Percentiles rank a stretch among this genome's conserved stretches.
phyloP scores from a whole-genome alignment of 129 eudicot genomes.

The Flaveria trinervia region DNA sequence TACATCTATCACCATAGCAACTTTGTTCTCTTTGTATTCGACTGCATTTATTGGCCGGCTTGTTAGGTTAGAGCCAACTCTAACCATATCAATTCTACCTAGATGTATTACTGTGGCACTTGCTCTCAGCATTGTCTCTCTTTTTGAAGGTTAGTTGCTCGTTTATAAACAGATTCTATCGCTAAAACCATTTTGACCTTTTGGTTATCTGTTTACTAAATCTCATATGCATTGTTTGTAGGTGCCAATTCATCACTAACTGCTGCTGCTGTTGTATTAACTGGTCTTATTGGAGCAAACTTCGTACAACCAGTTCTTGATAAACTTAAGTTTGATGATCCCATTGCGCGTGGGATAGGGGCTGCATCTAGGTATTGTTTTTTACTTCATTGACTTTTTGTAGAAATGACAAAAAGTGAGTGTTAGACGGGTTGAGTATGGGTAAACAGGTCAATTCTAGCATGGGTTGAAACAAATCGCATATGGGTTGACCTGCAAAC shows the following conservation, averaged over 20 bases:
- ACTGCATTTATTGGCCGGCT: conserved; percentile 90
- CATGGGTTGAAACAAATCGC: neutral
- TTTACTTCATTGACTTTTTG: neutral
- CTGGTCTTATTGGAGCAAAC: conserved; percentile 96
- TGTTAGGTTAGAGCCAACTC: conserved; percentile 66
- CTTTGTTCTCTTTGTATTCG: conserved; percentile 83
- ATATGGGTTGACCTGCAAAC: neutral
- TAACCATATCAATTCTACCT: conserved; percentile 82
- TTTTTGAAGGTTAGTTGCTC: conserved; percentile 73
- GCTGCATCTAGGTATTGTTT: conserved; percentile 85
- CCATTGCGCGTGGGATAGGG: conserved; percentile 95
- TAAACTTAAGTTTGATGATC: conserved; percentile 75
- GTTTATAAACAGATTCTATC: neutral
- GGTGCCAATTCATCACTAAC: conserved; percentile 94
- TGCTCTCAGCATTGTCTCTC: conserved; percentile 93
- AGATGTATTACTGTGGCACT: conserved; percentile 96
- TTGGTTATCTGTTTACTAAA: neutral
- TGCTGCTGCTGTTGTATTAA: conserved; percentile 93
- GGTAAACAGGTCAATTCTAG: neutral
- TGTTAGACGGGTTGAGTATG: neutral
- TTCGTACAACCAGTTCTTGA: conserved; percentile 90
- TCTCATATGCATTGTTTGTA: conserved; percentile 14
- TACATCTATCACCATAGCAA: conserved; percentile 70
- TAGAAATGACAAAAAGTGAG: neutral
- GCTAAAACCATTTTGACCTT: neutral